These are phyloP conservation scores for Neonectria neomacrospora DNA, from an alignment of 2,329 filamentous ascomycete species.

Conservation along the genomic window DNA sequence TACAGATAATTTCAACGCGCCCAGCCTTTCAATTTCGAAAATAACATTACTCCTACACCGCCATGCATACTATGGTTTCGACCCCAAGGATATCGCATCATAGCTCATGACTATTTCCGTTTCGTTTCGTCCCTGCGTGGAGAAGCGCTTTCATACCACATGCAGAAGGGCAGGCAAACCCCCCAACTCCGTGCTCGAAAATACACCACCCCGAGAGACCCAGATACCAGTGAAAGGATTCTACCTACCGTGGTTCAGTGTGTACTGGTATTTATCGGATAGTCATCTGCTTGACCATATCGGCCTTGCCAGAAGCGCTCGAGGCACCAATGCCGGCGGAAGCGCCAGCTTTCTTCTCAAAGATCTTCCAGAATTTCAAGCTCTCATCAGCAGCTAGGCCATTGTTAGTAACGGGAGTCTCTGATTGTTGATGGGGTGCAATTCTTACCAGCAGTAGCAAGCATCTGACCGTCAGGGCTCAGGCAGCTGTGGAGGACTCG, in stretches of 20 bases:
- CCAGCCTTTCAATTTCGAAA: conserved; percentile 30
- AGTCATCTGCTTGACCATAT: conserved; percentile 95
- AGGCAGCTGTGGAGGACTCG: conserved; percentile 96
- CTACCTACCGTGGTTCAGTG: conserved; percentile 58
- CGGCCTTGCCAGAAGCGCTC: conserved; percentile 79
- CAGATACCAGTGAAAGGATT: conserved; percentile 55
- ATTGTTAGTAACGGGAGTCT: conserved; percentile 22
- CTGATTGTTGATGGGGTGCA: no score
- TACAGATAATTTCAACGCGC: conserved; percentile 34
- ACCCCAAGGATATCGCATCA: conserved; percentile 33
- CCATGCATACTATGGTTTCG: conserved; percentile 18
- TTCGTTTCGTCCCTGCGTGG: conserved; percentile 52
- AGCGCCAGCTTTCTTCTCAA: conserved; percentile 94
- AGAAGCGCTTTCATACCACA: conserved; percentile 63
- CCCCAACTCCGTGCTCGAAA: conserved; percentile 67
- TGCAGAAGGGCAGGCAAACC: conserved; percentile 54
- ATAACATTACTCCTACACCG: conserved; percentile 27
- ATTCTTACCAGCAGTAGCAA: conserved; percentile 84
- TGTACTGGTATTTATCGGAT: conserved; percentile 71
- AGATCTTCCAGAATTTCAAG: conserved; percentile 99
- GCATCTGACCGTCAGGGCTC: conserved; percentile 97
- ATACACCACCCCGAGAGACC: conserved; percentile 54
- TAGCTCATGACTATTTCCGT: conserved; percentile 44
- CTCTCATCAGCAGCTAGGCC: conserved; percentile 86
- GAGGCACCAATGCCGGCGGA: conserved; percentile 72